A percentile compares a stretch with the other conserved stretches of the same genome.
Conservation (phyloP, 2,329 filamentous ascomycete genomes). For the Aaosphaeria arxii region DNA sequence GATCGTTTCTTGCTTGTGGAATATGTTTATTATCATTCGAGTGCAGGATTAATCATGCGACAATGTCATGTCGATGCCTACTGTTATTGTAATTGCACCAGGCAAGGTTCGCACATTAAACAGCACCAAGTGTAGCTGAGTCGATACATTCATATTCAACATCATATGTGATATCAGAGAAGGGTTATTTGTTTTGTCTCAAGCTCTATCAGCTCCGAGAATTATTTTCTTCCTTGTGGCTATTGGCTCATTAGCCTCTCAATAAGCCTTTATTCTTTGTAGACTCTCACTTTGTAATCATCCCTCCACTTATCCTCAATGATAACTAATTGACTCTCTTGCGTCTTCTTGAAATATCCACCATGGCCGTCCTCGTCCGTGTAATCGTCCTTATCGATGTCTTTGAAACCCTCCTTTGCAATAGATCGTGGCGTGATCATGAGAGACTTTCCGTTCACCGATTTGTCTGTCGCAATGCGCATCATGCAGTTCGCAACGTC, state of each 20-base stretch:
- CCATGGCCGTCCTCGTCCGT: constrained; percentile 28
- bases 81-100: too few relatives aligned
- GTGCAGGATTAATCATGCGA: too few relatives aligned
- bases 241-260: not conserved
- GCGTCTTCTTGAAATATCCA: constrained; percentile 38
- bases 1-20: too few relatives aligned
- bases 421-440: constrained; percentile 40
- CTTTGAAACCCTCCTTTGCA: constrained; percentile 42
- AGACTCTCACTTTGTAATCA: constrained; percentile 34
- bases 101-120: too few relatives aligned
- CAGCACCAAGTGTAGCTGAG: too few relatives aligned
- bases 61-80: too few relatives aligned
- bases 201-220: not conserved
- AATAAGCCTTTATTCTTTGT: constrained; percentile 21
- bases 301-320: constrained; percentile 44
- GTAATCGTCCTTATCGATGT: constrained; percentile 39
- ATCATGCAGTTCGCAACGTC: constrained; percentile 34
- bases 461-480: constrained; percentile 24
- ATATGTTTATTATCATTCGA: too few relatives aligned
- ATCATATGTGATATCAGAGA: not conserved
- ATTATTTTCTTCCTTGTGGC: not conserved
- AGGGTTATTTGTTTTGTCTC: not conserved
- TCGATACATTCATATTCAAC: too few relatives aligned
- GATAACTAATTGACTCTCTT: constrained; percentile 40
- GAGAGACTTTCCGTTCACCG: constrained; percentile 31